phyloP scores from a whole-genome alignment of 306 rosid genomes.

The Mimosa bimucronata region DNA sequence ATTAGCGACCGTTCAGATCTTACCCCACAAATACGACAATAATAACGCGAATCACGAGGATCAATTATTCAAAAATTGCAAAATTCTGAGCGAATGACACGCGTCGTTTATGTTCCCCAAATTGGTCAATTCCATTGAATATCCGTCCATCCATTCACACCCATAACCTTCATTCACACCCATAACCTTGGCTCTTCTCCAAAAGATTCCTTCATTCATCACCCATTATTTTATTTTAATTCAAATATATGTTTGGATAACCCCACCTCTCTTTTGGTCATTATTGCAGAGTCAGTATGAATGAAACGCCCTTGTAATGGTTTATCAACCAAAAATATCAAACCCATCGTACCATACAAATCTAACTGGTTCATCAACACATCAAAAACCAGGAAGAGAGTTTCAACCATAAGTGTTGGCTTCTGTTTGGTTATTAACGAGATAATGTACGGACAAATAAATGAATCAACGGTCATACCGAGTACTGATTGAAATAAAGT shows the following conservation, averaged over 20 bases:
- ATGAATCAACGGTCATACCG: no score
- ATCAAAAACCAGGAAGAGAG: constrained; percentile 20
- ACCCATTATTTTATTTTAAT: no score
- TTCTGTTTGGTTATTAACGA: neutral
- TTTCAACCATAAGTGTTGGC: neutral
- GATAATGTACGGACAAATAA: constrained; percentile 1
- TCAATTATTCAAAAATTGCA: neutral
- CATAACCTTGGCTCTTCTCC: neutral
- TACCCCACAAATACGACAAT: constrained; percentile 32
- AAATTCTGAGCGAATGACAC: neutral
- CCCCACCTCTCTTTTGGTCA: neutral
- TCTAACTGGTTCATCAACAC: constrained; percentile 14
- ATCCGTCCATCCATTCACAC: neutral
- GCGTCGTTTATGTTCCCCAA: neutral
- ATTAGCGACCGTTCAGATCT: constrained; percentile 12
- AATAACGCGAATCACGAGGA: constrained; percentile 42
- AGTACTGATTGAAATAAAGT: no score
- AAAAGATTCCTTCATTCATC: neutral
- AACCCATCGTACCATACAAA: constrained; percentile 10
- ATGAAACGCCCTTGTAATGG: neutral
- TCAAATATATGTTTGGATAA: neutral
- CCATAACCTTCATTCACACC: neutral
- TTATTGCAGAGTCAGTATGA: neutral
- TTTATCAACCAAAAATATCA: neutral
- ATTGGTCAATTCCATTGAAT: neutral